Percentiles rank a stretch among this genome's conserved stretches.
These are phyloP conservation scores for Fusarium gaditjirri DNA, from an alignment of 2,329 filamentous ascomycete genomes.

Conservation along the genomic window DNA sequence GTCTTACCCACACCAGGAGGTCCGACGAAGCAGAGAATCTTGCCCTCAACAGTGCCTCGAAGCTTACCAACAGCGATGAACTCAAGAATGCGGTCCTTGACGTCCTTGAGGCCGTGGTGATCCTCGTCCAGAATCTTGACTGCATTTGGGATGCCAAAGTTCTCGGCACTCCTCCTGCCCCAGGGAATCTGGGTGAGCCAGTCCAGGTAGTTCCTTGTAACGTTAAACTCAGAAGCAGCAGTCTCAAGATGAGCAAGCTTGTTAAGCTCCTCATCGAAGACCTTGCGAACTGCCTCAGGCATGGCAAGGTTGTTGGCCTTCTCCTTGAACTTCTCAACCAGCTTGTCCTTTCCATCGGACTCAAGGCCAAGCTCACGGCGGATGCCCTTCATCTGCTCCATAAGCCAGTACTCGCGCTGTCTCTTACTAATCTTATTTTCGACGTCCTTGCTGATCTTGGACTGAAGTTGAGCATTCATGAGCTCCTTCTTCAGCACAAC, in stretches of 20 bases:
- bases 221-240: slow-evolving; percentile 97
- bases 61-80: slow-evolving; percentile 99
- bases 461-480: slow-evolving; percentile 96
- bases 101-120: slow-evolving; percentile 95
- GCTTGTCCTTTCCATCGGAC: slow-evolving; percentile 96
- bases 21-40: slow-evolving; percentile 97
- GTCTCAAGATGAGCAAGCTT: slow-evolving; percentile 96
- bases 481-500: slow-evolving; percentile 96
- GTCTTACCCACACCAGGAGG: slow-evolving; percentile 98
- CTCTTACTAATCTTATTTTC: slow-evolving; percentile 97
- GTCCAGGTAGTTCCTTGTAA: slow-evolving; percentile 97
- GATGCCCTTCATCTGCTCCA: slow-evolving; percentile 99
- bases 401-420: slow-evolving; percentile 97
- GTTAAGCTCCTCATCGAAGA: slow-evolving; percentile 98
- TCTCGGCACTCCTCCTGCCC: slow-evolving; percentile 94
- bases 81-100: slow-evolving; percentile 97
- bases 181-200: slow-evolving; percentile 99
- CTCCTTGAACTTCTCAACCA: slow-evolving; percentile 97
- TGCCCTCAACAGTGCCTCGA: slow-evolving; percentile 95
- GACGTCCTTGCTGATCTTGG: slow-evolving; percentile 97
- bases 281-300: slow-evolving; percentile 96
- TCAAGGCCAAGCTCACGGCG: slow-evolving; percentile 94
- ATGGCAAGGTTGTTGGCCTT: slow-evolving; percentile 94
- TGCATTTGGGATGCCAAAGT: slow-evolving; percentile 94
- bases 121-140: slow-evolving; percentile 93